Conservation (phyloP, 208 protist species). For the Trypanosoma lewisi region DNA sequence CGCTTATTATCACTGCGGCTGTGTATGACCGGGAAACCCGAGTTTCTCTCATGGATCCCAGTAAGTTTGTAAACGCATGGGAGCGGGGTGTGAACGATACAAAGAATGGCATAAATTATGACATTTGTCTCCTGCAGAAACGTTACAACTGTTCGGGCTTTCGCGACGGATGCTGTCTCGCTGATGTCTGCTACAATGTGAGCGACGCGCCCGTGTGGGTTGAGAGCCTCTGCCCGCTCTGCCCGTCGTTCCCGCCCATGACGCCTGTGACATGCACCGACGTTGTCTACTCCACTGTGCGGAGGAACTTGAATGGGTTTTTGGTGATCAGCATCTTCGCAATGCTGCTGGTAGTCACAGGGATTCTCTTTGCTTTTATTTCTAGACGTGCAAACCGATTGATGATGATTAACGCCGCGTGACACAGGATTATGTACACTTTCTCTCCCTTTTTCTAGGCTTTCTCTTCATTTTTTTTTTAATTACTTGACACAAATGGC, state of each 20-base stretch:
- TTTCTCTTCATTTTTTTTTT: constrained; percentile 7
- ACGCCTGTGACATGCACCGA: constrained; percentile 25
- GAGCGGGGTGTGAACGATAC: constrained; percentile 27
- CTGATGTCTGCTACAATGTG: constrained; percentile 25
- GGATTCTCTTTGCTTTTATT: constrained; percentile 29
- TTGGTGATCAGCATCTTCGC: constrained; percentile 31
- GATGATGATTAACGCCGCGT: background rate
- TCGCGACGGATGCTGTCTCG: constrained; percentile 29
- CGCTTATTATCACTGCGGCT: constrained; percentile 21
- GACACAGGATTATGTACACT: background rate
- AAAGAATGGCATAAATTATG: constrained; percentile 5
- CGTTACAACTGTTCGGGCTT: constrained; percentile 32
- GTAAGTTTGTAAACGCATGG: constrained; percentile 20
- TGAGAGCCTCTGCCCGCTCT: constrained; percentile 20
- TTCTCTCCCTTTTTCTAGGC: constrained; percentile 1
- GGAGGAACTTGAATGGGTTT: constrained; percentile 30
- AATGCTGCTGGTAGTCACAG: constrained; percentile 27
- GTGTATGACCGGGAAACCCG: constrained; percentile 16
- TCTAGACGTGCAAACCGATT: constrained; percentile 21
- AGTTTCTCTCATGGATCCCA: constrained; percentile 17
- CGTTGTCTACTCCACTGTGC: constrained; percentile 21
- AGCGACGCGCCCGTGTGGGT: constrained; percentile 25
- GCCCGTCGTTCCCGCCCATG: constrained; percentile 20
- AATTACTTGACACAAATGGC: no score
- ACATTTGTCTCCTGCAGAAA: constrained; percentile 29